These are phyloP conservation scores for Plantago major DNA, from an alignment of 257 asterid species.

Conservation along the genomic window DNA sequence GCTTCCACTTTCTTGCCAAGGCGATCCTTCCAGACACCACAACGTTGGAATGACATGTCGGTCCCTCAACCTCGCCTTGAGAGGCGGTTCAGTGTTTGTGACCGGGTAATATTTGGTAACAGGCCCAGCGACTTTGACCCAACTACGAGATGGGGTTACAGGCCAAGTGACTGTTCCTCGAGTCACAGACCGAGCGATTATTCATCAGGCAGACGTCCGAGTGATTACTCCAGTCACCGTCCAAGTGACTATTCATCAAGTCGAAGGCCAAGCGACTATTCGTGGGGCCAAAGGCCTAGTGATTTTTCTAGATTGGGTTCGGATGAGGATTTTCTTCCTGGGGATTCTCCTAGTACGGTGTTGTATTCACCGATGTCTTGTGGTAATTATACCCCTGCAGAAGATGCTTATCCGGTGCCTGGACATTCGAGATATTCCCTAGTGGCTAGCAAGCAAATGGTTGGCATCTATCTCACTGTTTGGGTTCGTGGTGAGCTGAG, in stretches of 20 bases:
- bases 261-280: slow-evolving; percentile 78
- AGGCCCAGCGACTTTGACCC: background rate
- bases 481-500: slow-evolving; percentile 93
- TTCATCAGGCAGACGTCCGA: slow-evolving; percentile 52
- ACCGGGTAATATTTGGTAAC: slow-evolving; percentile 65
- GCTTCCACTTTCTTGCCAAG: slow-evolving; percentile 75
- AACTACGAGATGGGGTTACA: slow-evolving; percentile 21
- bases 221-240: slow-evolving; percentile 70
- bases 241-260: slow-evolving; percentile 75
- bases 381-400: slow-evolving; percentile 43
- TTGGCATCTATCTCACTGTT: slow-evolving; percentile 82
- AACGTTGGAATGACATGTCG: slow-evolving; percentile 55
- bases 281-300: slow-evolving; percentile 87
- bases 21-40: slow-evolving; percentile 90
- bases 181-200: slow-evolving; percentile 71
- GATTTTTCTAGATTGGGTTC: slow-evolving; percentile 92
- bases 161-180: slow-evolving; percentile 65
- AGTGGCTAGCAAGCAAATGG: slow-evolving; percentile 98
- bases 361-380: slow-evolving; percentile 64
- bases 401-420: slow-evolving; percentile 38
- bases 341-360: slow-evolving; percentile 90
- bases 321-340: slow-evolving; percentile 76
- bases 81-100: slow-evolving; percentile 82
- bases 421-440: slow-evolving; percentile 65
- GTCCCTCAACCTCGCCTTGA: slow-evolving; percentile 70